Percentiles rank a stretch among this genome's conserved stretches.
Evolutionary conservation across 176 grass and related monocot species (phyloP).

Genomic region (Miscanthus lutarioriparius): DNA sequence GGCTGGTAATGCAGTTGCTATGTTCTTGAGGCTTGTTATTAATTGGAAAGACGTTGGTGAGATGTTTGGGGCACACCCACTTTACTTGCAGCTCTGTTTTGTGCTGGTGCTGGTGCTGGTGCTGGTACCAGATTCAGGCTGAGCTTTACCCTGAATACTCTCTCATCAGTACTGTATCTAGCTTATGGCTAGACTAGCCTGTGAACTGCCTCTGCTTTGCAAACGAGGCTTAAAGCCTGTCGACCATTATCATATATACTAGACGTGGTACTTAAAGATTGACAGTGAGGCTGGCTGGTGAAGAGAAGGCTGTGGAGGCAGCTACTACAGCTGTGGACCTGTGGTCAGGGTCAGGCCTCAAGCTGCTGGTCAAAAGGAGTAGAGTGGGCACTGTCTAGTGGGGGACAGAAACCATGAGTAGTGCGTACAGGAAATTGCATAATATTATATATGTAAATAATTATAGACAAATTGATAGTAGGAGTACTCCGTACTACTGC

Average conservation of each 20-base stretch:
- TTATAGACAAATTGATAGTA: neutral
- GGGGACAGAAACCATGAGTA: neutral
- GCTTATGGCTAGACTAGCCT: neutral
- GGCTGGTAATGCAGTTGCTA: neutral
- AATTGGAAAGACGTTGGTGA: neutral
- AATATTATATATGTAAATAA: neutral
- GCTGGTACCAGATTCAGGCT: conserved; percentile 9
- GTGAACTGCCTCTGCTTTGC: neutral
- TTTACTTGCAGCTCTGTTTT: neutral
- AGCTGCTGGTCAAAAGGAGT: conserved; percentile 2
- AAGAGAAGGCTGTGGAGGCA: too few species aligned
- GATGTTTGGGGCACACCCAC: neutral
- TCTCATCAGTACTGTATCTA: neutral
- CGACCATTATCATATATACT: neutral
- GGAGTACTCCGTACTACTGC: neutral
- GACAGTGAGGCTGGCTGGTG: too few species aligned
- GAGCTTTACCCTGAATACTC: neutral
- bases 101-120: too few species aligned
- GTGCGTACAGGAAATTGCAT: neutral
- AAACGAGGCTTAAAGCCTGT: neutral
- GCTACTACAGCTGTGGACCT: neutral
- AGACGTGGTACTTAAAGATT: too few species aligned
- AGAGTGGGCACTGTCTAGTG: neutral
- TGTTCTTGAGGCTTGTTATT: neutral
- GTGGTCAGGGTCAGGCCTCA: neutral